These are phyloP conservation scores for Russula abietina DNA, from an alignment of 768 basidiomycete species.

Conservation along the genomic window DNA sequence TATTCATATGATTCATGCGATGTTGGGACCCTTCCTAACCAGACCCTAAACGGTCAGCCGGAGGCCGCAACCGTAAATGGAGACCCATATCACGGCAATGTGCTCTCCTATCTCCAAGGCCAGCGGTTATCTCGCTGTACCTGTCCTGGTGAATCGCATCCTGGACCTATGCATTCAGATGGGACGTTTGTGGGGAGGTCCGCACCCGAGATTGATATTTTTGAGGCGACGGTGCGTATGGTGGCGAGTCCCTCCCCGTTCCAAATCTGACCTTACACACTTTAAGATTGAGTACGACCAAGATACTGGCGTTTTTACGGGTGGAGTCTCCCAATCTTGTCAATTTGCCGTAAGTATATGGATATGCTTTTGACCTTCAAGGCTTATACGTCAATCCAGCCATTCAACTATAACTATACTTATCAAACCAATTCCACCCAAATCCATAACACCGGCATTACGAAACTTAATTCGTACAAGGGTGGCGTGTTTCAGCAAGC, in stretches of 20 bases:
- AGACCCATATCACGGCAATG: conserved; percentile 45
- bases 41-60: conserved; percentile 65
- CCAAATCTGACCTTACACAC: neutral
- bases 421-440: neutral
- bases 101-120: conserved; percentile 79
- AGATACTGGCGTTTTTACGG: neutral
- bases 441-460: neutral
- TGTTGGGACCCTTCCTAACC: conserved; percentile 86
- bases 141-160: conserved; percentile 44
- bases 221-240: conserved; percentile 44
- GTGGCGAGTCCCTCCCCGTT: neutral
- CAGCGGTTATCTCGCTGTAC: conserved; percentile 38
- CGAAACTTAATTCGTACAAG: conserved; percentile 48
- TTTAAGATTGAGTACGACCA: neutral
- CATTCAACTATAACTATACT: conserved; percentile 22
- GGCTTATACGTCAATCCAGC: conserved; percentile 5
- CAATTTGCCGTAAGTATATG: conserved; percentile 23
- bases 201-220: conserved; percentile 67
- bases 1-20: conserved; percentile 84
- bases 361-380: neutral
- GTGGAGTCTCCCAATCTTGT: conserved; percentile 23
- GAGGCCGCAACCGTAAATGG: conserved; percentile 54
- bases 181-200: conserved; percentile 57
- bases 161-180: conserved; percentile 46
- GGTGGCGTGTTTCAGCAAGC: conserved; percentile 84